Evolutionary conservation across 768 basidiomycete species (phyloP), one percentile per base, ranked within the genome.

Genomic region (Dioszegia crocea): DNA sequence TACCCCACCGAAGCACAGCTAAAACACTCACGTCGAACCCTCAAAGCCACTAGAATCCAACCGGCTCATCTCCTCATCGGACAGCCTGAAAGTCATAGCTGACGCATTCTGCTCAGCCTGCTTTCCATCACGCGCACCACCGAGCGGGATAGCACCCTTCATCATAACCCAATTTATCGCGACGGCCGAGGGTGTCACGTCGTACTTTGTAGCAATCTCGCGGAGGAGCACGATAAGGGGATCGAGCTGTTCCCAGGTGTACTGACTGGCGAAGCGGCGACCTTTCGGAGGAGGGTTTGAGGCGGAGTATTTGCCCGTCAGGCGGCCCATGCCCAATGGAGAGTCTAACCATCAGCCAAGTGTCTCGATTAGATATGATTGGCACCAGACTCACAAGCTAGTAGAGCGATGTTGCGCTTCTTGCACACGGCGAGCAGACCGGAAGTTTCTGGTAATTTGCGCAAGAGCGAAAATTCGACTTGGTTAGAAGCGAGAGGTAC

Each of bases 101-200:
- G 71, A 65, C 12, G 74, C 71, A 43, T 76, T 76, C 60, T 75
- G 47, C 55, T 66, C 64, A 11, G 75, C 76, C 52, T 77, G 76
- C 30, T 66, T 52, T 17, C 56, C 66, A 51, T 77, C 71, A 52
- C 73, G 64, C 0, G 76, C 75, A 17, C 76, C 75, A 14, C 75
- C 75, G 16, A 77, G 64, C 1, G 76, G 76, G 23, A 77, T 74
- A 2, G 70, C 67, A 14, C 76, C 76, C 57, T 76, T 77, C 19
- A 57, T 57, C 26, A 77, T 71, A 6, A 77, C 75, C 76, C 76
- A 77, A 40, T 73, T 73, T 40, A 77, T 60, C 8, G 76, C 76
- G n/a, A 77, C 64, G 9, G 76, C 75, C 3, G 67, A 67, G 9
- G 74, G 61, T 2, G 67, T 56, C 3, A 77, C 75, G 31, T 62